Conservation (phyloP, 139 green algal species). For the Astrephomene gubernaculifera region DNA sequence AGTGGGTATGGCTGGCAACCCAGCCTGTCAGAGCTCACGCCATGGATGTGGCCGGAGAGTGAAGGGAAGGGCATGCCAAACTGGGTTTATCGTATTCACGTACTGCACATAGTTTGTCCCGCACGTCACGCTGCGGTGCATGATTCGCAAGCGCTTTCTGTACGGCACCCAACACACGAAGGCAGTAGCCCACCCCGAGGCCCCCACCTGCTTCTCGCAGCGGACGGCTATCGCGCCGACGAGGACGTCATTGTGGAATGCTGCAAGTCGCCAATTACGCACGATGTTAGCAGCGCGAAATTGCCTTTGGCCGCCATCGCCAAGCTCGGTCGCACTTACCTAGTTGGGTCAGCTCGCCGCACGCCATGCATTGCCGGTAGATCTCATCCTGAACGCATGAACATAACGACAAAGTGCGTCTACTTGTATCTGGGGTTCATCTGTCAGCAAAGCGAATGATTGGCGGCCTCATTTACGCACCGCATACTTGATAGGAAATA, state of each 20-base stretch:
- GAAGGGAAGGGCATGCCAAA: too few species aligned
- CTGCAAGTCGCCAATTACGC: slow-evolving; percentile 21
- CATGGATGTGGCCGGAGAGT: too few species aligned
- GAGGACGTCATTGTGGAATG: slow-evolving; percentile 55
- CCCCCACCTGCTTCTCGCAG: slow-evolving; percentile 37
- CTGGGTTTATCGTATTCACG: too few species aligned
- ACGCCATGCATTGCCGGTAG: slow-evolving; percentile 62
- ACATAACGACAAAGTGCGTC: background rate
- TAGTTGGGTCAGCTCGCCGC: slow-evolving; percentile 57
- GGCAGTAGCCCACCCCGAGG: background rate
- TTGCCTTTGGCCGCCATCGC: background rate
- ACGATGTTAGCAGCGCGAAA: background rate
- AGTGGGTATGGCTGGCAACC: too few species aligned
- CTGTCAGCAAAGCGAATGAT: background rate
- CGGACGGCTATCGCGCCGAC: slow-evolving; percentile 49
- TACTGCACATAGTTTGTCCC: too few species aligned
- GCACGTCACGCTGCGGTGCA: too few species aligned
- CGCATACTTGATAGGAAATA: slow-evolving; percentile 88
- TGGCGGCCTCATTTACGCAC: slow-evolving; percentile 43
- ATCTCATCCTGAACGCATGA: slow-evolving; percentile 59
- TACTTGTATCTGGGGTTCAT: background rate
- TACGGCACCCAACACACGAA: background rate
- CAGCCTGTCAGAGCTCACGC: too few species aligned
- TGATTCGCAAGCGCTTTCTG: too few species aligned
- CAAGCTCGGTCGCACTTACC: slow-evolving; percentile 18